phyloP scores from a whole-genome alignment of 371 early-diverging fungal genomes.

The Mortierella sp. region DNA sequence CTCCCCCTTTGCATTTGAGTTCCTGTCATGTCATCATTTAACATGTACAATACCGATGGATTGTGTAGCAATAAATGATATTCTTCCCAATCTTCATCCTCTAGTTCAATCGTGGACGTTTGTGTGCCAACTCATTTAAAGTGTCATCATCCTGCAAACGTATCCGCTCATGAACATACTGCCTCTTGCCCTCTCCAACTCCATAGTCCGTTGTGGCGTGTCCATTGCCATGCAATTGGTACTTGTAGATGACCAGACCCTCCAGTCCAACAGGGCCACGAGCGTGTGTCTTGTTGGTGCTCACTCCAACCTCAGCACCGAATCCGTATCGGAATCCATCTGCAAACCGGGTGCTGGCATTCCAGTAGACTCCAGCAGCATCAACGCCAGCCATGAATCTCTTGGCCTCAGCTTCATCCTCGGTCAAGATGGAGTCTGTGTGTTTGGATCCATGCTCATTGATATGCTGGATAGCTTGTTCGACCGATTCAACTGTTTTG shows the following conservation, averaged over 20 bases:
- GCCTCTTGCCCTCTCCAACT: conserved; percentile 70
- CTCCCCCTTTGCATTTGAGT: background rate
- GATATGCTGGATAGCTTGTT: conserved; percentile 90
- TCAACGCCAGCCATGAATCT: conserved; percentile 91
- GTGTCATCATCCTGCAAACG: conserved; percentile 47
- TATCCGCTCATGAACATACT: conserved; percentile 76
- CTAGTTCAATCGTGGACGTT: conserved; percentile 21
- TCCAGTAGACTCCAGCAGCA: conserved; percentile 98
- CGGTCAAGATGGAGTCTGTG: conserved; percentile 94
- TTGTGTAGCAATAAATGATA: no score
- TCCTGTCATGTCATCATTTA: no score
- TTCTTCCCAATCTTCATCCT: background rate
- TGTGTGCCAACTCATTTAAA: conserved; percentile 16
- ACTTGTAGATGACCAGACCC: conserved; percentile 97
- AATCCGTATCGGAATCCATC: conserved; percentile 98
- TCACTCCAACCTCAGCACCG: conserved; percentile 96
- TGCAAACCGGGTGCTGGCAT: conserved; percentile 95
- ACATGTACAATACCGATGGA: no score
- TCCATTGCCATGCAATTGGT: conserved; percentile 91
- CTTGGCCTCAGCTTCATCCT: conserved; percentile 76
- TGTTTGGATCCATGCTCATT: conserved; percentile 94
- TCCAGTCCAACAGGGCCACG: conserved; percentile 97
- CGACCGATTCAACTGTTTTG: conserved; percentile 76
- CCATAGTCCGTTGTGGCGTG: conserved; percentile 85
- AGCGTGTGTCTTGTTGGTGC: conserved; percentile 98